Evolutionary conservation across 139 green algal species (phyloP).

Genomic region (Dunaliella primolecta): DNA sequence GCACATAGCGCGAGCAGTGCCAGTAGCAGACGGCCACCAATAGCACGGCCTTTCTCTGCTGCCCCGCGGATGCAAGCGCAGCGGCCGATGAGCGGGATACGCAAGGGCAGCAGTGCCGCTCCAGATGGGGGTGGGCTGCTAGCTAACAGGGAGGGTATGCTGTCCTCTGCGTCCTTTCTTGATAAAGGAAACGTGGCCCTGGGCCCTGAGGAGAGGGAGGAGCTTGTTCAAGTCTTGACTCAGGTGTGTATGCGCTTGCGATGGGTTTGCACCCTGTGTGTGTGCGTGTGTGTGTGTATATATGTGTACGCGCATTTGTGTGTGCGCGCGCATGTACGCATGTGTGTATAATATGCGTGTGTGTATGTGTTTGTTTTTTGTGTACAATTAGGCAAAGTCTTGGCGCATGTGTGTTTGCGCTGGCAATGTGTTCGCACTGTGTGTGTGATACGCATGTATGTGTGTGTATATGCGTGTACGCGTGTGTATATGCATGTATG

Average conservation of each 20-base stretch:
- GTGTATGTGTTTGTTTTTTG: not conserved
- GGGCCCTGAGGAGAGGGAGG: not conserved
- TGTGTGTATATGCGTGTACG: not conserved
- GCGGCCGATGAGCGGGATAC: not conserved
- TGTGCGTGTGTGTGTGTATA: not conserved
- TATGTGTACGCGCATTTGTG: not conserved
- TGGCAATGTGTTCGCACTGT: too few species aligned
- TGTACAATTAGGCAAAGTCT: too few species aligned
- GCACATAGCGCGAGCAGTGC: too few species aligned
- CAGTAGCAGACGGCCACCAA: not conserved
- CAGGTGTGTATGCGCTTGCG: not conserved
- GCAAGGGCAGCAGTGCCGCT: not conserved
- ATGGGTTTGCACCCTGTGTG: too few species aligned
- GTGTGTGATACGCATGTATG: not conserved
- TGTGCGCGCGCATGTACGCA: not conserved
- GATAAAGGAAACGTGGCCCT: not conserved
- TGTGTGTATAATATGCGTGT: not conserved
- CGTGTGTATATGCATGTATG: not conserved
- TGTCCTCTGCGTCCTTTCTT: not conserved
- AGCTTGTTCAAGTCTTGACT: not conserved
- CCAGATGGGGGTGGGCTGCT: not conserved
- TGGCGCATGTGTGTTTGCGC: not conserved
- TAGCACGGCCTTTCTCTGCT: slow-evolving; percentile 1
- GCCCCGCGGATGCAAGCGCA: not conserved
- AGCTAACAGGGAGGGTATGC: not conserved